Evolutionary conservation across 352 stramenopile genomes (phyloP), one percentile per base, ranked within the genome.

Genomic region (Globisporangium acanthophoron): DNA sequence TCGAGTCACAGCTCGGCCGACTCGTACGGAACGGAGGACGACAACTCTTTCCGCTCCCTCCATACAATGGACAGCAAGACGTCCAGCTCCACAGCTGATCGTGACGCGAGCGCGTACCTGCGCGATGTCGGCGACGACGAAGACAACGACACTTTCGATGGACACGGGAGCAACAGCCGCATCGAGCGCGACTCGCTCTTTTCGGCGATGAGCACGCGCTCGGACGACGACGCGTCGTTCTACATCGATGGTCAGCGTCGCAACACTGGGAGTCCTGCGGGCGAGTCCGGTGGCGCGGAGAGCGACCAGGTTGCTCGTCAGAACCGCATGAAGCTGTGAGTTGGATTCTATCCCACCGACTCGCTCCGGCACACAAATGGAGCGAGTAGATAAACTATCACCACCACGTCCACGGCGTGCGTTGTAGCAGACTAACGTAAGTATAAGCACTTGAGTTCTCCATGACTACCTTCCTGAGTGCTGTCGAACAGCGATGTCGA

Each of bases 171-270:
- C 20, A 71, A 73, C 50, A 63, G 73, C 41, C 67, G 56, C 2
- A 44, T 33, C 27, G 61, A 64, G n/a, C 58, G 65, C 51, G 60
- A 74, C 59, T 76, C 76, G 37, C 80, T 79, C 40, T 65, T 81
- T 59, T 90, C 80, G 15, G 73, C 80, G 27, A 48, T 85, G 37
- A 91, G 80, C 49, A 64, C 71, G 51, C 74, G 73, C 3, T 91
- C 80, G 2, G 73, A 88, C 31, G 78, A 88, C 45, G 84, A 83
- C 24, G 61, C 67, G 11, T 75, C 61, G 8, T 88, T 83, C 47
- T 83, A 85, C 61, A 73, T 86, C 18, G 49, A 76, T 9, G 69
- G 69, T 20, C 66, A 73, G 29, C 70, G 53, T 1, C 53, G 47
- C 12, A 55, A 57, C 27, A 64, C 48, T 5, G 50, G 48, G 1